Evolutionary conservation across 1,139 yeast species (phyloP), one percentile per base, ranked within the genome.

Genomic region (Suhomyces chickasaworum): DNA sequence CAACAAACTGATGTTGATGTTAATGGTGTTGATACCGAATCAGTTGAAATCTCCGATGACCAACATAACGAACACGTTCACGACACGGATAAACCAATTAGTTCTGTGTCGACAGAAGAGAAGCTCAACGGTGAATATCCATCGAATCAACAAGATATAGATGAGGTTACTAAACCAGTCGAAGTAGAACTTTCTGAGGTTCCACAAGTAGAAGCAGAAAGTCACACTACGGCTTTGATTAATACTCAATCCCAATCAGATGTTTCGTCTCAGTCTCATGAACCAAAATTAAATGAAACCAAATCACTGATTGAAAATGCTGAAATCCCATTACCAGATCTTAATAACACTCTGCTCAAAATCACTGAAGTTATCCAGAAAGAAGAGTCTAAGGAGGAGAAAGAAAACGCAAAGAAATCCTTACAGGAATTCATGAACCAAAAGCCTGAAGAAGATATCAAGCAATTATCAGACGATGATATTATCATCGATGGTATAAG

Each of bases 381-480:
- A 15, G 37, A 31, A 10, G 36, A 30, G 15, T 13, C 36, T 1
- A 8, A 12, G 13, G 16, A 12, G 25, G 31, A 39, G 15, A 22
- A 27, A 37, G 34, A 27, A 8, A 15, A 36, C 4, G 22, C 31
- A 12, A n/a, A 22, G 20, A 9, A 35, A 17, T 29, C 29, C 10
- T 30, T 47, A 5, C 34, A 43, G 25, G 33, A 40, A 12, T 51
- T 52, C 34, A 37, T 49, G 12, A 44, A 45, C n/a, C 45, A 46
- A 16, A 43, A 41, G 13, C 32, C 47, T 2, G 42, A 38, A 12
- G 59, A 56, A 37, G 52, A 49, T 2, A 37, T 53, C 3, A 34
- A 46, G 34, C 48, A 45, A 17, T 53, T 50, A 27, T 61, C 64
- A 1, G 66, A 61, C 34, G 66, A 61, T 35, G 65, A 61, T 16